A percentile compares a stretch with the other conserved stretches of the same genome.
Conservation (phyloP, 2,329 filamentous ascomycete genomes). For the Xylariaceae sp. region DNA sequence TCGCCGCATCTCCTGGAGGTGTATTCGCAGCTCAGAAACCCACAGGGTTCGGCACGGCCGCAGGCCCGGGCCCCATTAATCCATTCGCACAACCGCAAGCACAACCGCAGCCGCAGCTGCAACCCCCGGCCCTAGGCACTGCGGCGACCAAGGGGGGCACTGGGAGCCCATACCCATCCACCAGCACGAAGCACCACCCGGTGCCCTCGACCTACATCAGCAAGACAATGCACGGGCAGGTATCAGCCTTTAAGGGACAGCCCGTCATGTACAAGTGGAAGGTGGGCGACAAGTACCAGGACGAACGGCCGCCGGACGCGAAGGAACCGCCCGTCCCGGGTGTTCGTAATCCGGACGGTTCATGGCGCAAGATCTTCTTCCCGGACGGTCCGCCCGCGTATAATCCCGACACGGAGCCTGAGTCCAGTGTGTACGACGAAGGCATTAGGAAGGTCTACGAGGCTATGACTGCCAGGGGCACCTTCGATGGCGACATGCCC, state of each 20-base stretch:
- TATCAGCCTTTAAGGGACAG: conserved; percentile 66
- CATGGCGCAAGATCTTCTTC: conserved; percentile 70
- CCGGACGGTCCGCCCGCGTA: conserved; percentile 69
- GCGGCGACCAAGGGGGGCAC: conserved; percentile 12
- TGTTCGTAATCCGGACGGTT: conserved; percentile 54
- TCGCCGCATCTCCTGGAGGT: conserved; percentile 23
- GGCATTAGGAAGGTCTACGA: conserved; percentile 65
- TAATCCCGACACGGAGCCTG: conserved; percentile 65
- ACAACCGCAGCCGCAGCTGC: conserved; percentile 21
- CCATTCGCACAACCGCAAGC: conserved; percentile 31
- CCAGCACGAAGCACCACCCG: conserved; percentile 49
- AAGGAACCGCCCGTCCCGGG: conserved; percentile 39
- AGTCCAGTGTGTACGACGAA: conserved; percentile 56
- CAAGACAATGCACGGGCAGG: conserved; percentile 45
- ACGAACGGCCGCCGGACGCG: conserved; percentile 3
- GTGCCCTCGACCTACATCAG: conserved; percentile 47
- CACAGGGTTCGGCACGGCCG: conserved; percentile 12
- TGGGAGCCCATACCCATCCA: conserved; percentile 48
- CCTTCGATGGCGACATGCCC: conserved; percentile 75
- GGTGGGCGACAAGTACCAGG: conserved; percentile 29
- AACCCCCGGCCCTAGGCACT: conserved; percentile 11
- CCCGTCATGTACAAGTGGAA: conserved; percentile 60
- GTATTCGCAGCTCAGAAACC: conserved; percentile 38
- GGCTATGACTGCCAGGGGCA: conserved; percentile 64
- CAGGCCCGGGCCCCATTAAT: conserved; percentile 16